Evolutionary conservation across 129 eudicot genomes (phyloP).

Genomic region (Saussurea involucrata): DNA sequence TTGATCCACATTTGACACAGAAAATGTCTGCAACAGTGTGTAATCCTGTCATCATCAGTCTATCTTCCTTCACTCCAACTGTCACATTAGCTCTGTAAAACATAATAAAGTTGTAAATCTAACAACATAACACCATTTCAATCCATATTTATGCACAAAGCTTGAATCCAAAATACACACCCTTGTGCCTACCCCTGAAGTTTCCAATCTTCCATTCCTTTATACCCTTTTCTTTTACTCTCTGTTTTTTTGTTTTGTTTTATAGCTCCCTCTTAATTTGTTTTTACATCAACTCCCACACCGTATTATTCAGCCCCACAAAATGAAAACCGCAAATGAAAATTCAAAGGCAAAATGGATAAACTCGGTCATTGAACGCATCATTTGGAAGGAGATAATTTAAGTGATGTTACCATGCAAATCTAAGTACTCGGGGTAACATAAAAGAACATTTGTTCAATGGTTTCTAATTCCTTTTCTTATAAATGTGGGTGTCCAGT

Average conservation of each 20-base stretch:
- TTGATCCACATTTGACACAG: conserved; percentile 89
- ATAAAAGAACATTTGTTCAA: neutral
- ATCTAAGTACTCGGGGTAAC: neutral
- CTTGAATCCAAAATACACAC: neutral
- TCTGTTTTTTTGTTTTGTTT: neutral
- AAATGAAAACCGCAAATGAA: neutral
- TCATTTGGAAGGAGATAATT: too few relatives aligned
- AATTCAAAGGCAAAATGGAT: neutral
- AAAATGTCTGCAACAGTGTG: conserved; percentile 97
- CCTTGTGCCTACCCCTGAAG: neutral
- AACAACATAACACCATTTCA: neutral
- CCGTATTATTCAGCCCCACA: neutral
- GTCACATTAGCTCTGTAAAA: conserved; percentile 75
- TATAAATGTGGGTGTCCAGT: neutral
- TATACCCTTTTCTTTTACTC: neutral
- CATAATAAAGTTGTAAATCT: neutral
- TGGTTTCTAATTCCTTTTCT: neutral
- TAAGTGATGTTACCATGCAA: too few relatives aligned
- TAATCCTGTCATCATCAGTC: conserved; percentile 97
- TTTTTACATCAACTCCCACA: neutral
- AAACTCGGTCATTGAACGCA: neutral
- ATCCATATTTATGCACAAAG: neutral
- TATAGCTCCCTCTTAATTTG: neutral
- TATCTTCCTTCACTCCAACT: conserved; percentile 71
- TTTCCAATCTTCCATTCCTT: neutral